Evolutionary conservation across 139 green algal genomes (phyloP).

Genomic region (Chlamydomonas sp.): DNA sequence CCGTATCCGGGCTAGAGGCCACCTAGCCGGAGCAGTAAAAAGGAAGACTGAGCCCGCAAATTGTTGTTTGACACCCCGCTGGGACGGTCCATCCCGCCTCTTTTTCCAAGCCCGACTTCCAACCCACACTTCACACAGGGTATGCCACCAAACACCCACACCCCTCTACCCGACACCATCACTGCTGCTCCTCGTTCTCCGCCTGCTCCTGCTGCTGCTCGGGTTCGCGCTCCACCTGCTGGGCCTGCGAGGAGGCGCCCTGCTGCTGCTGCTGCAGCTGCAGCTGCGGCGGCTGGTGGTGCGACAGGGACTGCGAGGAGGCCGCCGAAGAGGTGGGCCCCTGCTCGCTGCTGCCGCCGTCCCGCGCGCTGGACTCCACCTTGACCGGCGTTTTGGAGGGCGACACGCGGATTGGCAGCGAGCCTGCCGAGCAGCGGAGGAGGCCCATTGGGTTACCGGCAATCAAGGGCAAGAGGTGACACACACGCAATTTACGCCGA

Average conservation of each 20-base stretch:
- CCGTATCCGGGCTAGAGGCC: too few relatives aligned
- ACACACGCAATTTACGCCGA: background rate
- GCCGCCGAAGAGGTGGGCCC: slow-evolving; percentile 9
- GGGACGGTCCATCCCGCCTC: too few relatives aligned
- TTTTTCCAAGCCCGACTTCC: background rate
- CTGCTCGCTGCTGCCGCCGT: slow-evolving; percentile 5
- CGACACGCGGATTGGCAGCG: slow-evolving; percentile 81
- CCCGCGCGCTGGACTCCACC: slow-evolving; percentile 10
- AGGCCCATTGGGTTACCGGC: too few relatives aligned
- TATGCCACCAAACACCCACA: background rate
- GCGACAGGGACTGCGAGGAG: slow-evolving; percentile 9
- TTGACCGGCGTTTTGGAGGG: slow-evolving; percentile 92
- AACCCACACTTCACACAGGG: background rate
- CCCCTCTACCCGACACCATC: background rate
- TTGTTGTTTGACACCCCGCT: too few relatives aligned
- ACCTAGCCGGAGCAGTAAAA: too few relatives aligned
- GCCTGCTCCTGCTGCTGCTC: slow-evolving; percentile 9
- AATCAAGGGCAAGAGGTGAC: background rate
- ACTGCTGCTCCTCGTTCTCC: background rate
- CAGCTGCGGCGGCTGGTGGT: background rate
- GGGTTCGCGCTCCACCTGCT: background rate
- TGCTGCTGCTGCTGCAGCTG: slow-evolving; percentile 4
- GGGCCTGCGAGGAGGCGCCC: background rate
- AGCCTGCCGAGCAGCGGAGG: slow-evolving; percentile 48
- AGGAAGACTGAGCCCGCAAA: too few relatives aligned